Percentiles rank a stretch among this genome's conserved stretches.
Conservation (phyloP, 2,329 filamentous ascomycete genomes). For the Apiospora marii region DNA sequence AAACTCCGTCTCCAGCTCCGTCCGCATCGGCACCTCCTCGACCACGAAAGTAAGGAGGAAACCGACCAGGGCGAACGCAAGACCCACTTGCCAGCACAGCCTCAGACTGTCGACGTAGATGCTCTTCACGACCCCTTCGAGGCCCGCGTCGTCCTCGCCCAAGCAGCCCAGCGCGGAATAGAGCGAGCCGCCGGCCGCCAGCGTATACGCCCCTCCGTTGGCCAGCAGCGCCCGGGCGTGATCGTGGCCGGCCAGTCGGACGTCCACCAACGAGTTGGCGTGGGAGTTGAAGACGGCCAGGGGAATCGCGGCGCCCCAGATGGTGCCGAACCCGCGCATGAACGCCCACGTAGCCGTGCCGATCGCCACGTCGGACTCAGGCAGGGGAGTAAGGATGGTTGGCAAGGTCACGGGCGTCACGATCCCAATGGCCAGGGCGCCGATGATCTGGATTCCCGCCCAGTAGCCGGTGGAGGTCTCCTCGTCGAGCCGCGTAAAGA, state of each 20-base stretch:
- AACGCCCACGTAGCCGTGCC: constrained; percentile 48
- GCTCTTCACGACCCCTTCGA: no score
- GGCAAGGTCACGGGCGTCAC: constrained; percentile 47
- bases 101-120: constrained; percentile 36
- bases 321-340: constrained; percentile 48
- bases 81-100: constrained; percentile 35
- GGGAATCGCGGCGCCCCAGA: constrained; percentile 50
- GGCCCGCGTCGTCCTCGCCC: no score
- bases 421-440: constrained; percentile 47
- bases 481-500: constrained; percentile 45
- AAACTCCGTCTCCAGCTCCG: constrained; percentile 49
- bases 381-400: constrained; percentile 45
- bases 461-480: constrained; percentile 44
- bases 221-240: constrained; percentile 26
- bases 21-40: constrained; percentile 46
- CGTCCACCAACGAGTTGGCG: constrained; percentile 27
- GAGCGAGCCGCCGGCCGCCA: constrained; percentile 40
- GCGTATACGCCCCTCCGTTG: constrained; percentile 33
- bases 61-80: constrained; percentile 41
- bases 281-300: constrained; percentile 45
- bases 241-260: not conserved
- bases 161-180: not conserved
- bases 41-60: constrained; percentile 45
- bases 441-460: constrained; percentile 47
- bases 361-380: constrained; percentile 40